Evolutionary conservation across 805 yeast species (phyloP).

Genomic region (Suhomyces sp.): DNA sequence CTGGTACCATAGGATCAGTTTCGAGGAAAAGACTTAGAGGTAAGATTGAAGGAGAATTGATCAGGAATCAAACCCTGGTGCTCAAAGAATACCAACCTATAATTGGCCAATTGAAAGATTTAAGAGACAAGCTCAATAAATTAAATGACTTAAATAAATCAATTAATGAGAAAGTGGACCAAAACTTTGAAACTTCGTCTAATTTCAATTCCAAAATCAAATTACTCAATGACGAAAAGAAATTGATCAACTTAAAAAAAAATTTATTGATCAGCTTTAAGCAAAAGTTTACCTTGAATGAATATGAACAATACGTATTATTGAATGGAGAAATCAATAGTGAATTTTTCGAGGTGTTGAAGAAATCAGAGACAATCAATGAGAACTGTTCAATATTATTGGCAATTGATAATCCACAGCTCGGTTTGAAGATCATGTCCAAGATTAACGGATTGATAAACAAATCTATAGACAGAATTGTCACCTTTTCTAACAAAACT

Average conservation of each 20-base stretch:
- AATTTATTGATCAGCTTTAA: conserved; percentile 53
- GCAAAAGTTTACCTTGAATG: conserved; percentile 63
- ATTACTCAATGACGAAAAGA: conserved; percentile 29
- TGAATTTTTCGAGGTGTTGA: conserved; percentile 60
- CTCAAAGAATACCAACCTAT: conserved; percentile 36
- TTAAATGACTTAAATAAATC: conserved; percentile 24
- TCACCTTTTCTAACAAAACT: conserved; percentile 31
- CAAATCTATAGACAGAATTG: conserved; percentile 30
- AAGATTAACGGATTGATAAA: conserved; percentile 54
- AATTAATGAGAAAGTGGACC: conserved; percentile 41
- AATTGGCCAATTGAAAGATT: conserved; percentile 23
- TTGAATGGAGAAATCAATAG: conserved; percentile 44
- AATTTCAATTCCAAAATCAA: conserved; percentile 25
- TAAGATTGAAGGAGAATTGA: conserved; percentile 58
- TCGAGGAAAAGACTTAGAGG: conserved; percentile 60
- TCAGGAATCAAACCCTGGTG: conserved; percentile 47
- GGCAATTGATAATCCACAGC: conserved; percentile 62
- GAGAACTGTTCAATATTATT: conserved; percentile 68
- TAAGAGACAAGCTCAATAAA: conserved; percentile 18
- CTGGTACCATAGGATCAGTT: conserved; percentile 56
- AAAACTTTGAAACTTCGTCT: conserved; percentile 21
- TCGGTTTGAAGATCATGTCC: conserved; percentile 66
- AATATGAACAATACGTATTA: conserved; percentile 66
- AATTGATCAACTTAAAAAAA: conserved; percentile 47
- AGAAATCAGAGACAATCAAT: conserved; percentile 63